Evolutionary conservation across 352 stramenopile species (phyloP).

Genomic region (Pythium folliculosum): DNA sequence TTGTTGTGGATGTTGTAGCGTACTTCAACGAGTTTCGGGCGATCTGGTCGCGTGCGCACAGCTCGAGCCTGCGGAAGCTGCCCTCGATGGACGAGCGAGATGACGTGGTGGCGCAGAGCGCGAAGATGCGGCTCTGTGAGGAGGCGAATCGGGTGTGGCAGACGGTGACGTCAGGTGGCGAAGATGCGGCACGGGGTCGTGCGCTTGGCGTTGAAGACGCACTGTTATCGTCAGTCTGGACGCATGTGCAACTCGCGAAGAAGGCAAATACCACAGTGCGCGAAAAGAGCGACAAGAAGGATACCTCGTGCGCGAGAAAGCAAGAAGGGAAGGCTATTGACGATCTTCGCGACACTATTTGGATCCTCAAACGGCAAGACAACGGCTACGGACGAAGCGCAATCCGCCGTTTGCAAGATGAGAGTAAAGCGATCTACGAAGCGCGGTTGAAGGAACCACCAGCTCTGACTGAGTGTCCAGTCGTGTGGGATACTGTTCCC

Average conservation of each 20-base stretch:
- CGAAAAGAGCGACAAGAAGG: not conserved
- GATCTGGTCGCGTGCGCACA: not conserved
- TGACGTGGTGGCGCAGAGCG: not conserved
- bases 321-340: not conserved
- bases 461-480: not conserved
- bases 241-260: not conserved
- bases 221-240: not conserved
- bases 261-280: too few relatives aligned
- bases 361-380: not conserved
- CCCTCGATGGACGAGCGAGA: not conserved
- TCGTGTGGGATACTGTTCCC: not conserved
- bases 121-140: not conserved
- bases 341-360: not conserved
- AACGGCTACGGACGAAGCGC: not conserved
- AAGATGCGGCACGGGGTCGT: not conserved
- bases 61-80: not conserved
- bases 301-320: not conserved
- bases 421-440: not conserved
- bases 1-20: not conserved
- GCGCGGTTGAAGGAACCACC: not conserved
- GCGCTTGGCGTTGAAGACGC: not conserved
- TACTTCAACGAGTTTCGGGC: conserved; percentile 13
- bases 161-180: not conserved
- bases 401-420: not conserved
- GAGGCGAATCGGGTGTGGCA: not conserved